Conservation (phyloP, 306 rosid species). For the Pyrus communis region DNA sequence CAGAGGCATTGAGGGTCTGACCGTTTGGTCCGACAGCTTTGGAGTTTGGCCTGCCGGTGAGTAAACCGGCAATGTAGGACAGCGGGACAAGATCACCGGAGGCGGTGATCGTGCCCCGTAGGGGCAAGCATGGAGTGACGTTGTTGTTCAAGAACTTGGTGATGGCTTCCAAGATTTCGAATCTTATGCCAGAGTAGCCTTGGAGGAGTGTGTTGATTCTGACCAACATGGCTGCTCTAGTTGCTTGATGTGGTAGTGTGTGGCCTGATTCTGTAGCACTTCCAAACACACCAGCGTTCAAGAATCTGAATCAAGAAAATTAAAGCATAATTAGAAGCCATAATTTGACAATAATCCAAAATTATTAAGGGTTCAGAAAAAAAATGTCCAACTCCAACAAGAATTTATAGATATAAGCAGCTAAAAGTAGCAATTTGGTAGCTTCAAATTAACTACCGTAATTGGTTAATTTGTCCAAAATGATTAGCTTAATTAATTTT, state of each 20-base stretch:
- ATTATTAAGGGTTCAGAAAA: not conserved
- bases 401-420: not conserved
- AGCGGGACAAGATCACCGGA: slow-evolving; percentile 90
- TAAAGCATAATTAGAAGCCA: not conserved
- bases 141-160: slow-evolving; percentile 63
- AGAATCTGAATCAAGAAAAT: slow-evolving; percentile 38
- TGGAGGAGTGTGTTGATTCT: slow-evolving; percentile 88
- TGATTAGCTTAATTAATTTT: no score
- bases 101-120: slow-evolving; percentile 77
- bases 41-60: slow-evolving; percentile 73
- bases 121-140: slow-evolving; percentile 71
- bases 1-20: slow-evolving; percentile 39
- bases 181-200: slow-evolving; percentile 89
- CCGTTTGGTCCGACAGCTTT: slow-evolving; percentile 67
- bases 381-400: not conserved
- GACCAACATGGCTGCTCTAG: slow-evolving; percentile 83
- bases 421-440: not conserved
- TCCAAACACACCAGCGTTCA: slow-evolving; percentile 90
- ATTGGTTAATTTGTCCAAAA: no score
- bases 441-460: not conserved
- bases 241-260: slow-evolving; percentile 64
- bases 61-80: slow-evolving; percentile 76
- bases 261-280: slow-evolving; percentile 55
- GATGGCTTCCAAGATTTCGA: slow-evolving; percentile 76
- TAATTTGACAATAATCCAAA: not conserved